Conservation (phyloP, 768 basidiomycete species). For the Lyophyllum atratum region DNA sequence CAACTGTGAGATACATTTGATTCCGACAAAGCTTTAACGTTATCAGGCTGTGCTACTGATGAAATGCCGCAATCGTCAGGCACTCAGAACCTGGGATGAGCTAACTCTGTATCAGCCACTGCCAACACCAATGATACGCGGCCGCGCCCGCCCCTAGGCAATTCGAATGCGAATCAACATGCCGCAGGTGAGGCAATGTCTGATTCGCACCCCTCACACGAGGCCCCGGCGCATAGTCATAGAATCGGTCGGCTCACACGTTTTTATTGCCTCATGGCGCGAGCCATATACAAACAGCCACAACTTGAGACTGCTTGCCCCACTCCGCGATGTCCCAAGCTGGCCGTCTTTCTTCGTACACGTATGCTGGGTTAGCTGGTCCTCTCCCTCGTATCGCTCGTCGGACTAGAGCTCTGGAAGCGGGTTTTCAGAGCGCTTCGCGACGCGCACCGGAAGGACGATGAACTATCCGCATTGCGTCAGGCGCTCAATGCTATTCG, state of each 20-base stretch:
- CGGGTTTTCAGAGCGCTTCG: constrained; percentile 9
- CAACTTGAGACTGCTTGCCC: constrained; percentile 11
- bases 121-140: not conserved
- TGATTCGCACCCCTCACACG: constrained; percentile 23
- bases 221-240: constrained; percentile 16
- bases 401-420: constrained; percentile 29
- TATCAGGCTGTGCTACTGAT: not conserved
- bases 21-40: not conserved
- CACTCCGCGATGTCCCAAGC: constrained; percentile 17
- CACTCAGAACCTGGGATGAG: not conserved
- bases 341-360: constrained; percentile 14
- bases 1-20: not conserved
- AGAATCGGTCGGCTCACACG: constrained; percentile 26
- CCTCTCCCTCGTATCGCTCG: constrained; percentile 30
- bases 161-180: not conserved
- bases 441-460: not conserved
- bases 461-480: constrained; percentile 17
- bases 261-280: constrained; percentile 33
- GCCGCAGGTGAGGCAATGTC: constrained; percentile 8
- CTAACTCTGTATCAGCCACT: not conserved
- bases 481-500: constrained; percentile 15
- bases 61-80: not conserved
- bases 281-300: constrained; percentile 14
- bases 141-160: not conserved
- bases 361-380: constrained; percentile 30